A percentile compares a stretch with the other conserved stretches of the same genome.
Conservation (phyloP, 345 rosid species). For the Citrus reticulata region DNA sequence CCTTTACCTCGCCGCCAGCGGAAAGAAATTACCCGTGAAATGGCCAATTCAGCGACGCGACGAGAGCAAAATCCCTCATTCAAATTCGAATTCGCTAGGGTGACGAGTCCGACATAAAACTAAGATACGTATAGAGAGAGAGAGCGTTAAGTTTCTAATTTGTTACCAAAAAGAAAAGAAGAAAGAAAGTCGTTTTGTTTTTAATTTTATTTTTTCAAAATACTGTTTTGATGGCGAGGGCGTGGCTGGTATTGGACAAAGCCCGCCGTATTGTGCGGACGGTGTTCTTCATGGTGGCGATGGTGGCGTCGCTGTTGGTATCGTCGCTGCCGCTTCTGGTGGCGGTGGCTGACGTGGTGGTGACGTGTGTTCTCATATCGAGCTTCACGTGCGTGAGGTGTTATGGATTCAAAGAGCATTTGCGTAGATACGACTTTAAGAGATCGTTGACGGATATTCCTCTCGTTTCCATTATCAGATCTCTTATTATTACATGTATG, state of each 20-base stretch:
- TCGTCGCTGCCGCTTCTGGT: slow-evolving; percentile 85
- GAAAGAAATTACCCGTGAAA: not conserved
- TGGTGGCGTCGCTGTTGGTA: slow-evolving; percentile 76
- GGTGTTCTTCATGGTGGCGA: slow-evolving; percentile 80
- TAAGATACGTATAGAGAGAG: not conserved
- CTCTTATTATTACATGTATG: slow-evolving; percentile 70
- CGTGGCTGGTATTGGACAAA: slow-evolving; percentile 57
- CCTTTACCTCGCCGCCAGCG: slow-evolving; percentile 1
- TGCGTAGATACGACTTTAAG: slow-evolving; percentile 62
- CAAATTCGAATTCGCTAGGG: slow-evolving; percentile 25
- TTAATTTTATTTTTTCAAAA: not conserved
- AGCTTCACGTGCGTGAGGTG: slow-evolving; percentile 80
- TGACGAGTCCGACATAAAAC: slow-evolving; percentile 26
- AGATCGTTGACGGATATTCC: slow-evolving; percentile 82
- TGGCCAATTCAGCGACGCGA: slow-evolving; percentile 25
- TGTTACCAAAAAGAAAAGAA: no score
- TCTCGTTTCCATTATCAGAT: slow-evolving; percentile 78
- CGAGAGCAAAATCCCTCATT: not conserved
- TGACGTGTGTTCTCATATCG: slow-evolving; percentile 58
- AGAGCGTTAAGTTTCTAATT: no score
- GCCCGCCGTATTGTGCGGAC: slow-evolving; percentile 64
- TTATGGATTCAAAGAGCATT: slow-evolving; percentile 56
- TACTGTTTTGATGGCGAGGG: slow-evolving; percentile 29
- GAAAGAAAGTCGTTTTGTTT: not conserved
- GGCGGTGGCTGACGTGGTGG: slow-evolving; percentile 64